These are phyloP conservation scores for Euphorbia tirucalli DNA, from an alignment of 345 rosid species.

Conservation along the genomic window DNA sequence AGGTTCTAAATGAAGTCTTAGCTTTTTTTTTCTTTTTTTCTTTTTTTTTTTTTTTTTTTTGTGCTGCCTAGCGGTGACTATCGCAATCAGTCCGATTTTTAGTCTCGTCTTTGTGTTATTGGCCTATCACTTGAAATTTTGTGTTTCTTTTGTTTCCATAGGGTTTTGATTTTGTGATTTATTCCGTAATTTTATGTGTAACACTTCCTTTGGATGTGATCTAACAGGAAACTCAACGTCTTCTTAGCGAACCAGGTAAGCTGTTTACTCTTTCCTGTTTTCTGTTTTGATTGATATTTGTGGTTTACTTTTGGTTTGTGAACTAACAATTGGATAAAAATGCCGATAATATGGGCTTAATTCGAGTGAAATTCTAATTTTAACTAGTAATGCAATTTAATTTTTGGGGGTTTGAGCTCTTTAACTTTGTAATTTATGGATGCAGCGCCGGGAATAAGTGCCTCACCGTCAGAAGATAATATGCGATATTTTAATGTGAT, in stretches of 20 bases:
- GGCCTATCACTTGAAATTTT: not conserved
- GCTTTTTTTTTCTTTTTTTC: not conserved
- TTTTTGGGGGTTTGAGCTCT: not conserved
- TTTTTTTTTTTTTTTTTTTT: no score
- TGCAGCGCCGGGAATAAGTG: constrained; percentile 96
- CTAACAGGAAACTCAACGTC: constrained; percentile 93
- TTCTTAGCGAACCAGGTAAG: constrained; percentile 96
- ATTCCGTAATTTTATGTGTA: not conserved
- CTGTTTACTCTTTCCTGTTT: constrained; percentile 2
- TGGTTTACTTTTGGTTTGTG: not conserved
- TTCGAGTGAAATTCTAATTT: not conserved
- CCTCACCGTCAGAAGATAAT: constrained; percentile 94
- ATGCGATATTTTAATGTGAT: constrained; percentile 95
- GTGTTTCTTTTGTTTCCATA: not conserved
- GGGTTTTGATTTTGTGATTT: constrained; percentile 2
- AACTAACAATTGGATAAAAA: not conserved
- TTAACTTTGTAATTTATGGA: constrained; percentile 21
- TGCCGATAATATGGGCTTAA: not conserved
- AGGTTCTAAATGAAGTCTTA: not conserved
- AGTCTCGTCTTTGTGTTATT: not conserved
- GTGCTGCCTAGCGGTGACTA: no score
- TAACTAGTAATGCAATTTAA: not conserved
- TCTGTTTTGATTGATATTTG: not conserved
- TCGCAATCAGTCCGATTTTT: not conserved
- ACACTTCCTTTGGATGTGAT: not conserved